Evolutionary conservation across 352 stramenopile genomes (phyloP).

Genomic region (Phytophthora ramorum): DNA sequence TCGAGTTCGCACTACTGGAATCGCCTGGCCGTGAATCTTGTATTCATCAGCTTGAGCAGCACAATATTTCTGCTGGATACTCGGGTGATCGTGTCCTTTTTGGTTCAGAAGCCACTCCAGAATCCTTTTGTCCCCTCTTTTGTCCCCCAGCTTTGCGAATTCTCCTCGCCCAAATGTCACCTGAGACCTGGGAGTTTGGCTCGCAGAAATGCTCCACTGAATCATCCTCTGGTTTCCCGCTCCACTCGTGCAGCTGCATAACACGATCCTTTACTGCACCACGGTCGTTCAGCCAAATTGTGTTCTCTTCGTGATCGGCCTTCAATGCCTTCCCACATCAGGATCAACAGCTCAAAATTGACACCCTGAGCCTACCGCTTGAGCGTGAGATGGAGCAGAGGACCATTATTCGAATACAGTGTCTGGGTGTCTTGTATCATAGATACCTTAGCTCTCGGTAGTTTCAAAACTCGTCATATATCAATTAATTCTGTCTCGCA

Average conservation of each 20-base stretch:
- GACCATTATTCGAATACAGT: too few relatives aligned
- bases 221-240: constrained; percentile 1
- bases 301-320: background rate
- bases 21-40: too few relatives aligned
- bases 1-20: too few relatives aligned
- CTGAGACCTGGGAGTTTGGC: background rate
- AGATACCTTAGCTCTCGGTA: constrained; percentile 10
- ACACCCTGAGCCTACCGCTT: background rate
- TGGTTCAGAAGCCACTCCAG: constrained; percentile 12
- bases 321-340: constrained; percentile 9
- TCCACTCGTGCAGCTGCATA: background rate
- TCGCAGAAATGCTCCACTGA: constrained; percentile 1
- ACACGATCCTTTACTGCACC: background rate
- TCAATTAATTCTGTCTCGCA: constrained; percentile 2
- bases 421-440: constrained; percentile 1
- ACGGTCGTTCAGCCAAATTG: constrained; percentile 3
- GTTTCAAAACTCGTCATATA: constrained; percentile 24
- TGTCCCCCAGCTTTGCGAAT: background rate
- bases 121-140: background rate
- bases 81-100: background rate
- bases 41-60: constrained; percentile 6
- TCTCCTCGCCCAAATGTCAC: background rate
- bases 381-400: background rate
- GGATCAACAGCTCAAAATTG: background rate
- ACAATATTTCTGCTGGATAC: background rate